A percentile compares a stretch with the other conserved stretches of the same genome.
phyloP scores from a whole-genome alignment of 352 stramenopile species.

The Phytophthora constricta region DNA sequence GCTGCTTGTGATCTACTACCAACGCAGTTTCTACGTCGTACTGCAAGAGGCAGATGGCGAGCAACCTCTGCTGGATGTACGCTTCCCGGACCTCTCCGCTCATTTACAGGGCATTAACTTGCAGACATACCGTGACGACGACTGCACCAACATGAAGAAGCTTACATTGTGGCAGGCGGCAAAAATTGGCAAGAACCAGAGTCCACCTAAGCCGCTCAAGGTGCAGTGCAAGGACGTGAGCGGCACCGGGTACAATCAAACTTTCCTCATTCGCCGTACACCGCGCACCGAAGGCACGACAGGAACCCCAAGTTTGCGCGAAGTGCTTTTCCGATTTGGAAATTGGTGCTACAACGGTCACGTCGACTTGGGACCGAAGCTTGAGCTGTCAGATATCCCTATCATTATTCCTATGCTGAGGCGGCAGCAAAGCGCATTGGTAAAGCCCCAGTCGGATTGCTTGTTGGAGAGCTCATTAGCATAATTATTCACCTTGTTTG shows the following conservation, averaged over 20 bases:
- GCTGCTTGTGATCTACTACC: conserved; percentile 86
- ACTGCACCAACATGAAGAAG: conserved; percentile 92
- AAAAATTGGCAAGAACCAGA: conserved; percentile 58
- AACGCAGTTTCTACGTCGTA: conserved; percentile 92
- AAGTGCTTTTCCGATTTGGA: conserved; percentile 95
- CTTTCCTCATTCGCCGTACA: conserved; percentile 83
- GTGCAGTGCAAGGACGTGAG: conserved; percentile 88
- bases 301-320: conserved; percentile 64
- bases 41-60: conserved; percentile 90
- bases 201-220: conserved; percentile 77
- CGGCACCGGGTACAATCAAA: conserved; percentile 84
- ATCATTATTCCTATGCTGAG: conserved; percentile 94
- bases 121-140: conserved; percentile 76
- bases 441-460: conserved; percentile 26
- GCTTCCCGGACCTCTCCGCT: conserved; percentile 92
- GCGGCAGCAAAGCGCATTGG: conserved; percentile 91
- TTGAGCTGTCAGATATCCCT: conserved; percentile 92
- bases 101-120: conserved; percentile 92
- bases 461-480: not conserved
- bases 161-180: conserved; percentile 92
- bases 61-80: conserved; percentile 94
- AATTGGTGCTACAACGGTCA: conserved; percentile 96
- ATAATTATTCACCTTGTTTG: not conserved
- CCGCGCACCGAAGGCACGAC: conserved; percentile 40
- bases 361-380: conserved; percentile 90